Evolutionary conservation across 768 basidiomycete species (phyloP), one percentile per base, ranked within the genome.

Genomic region (Leucocoprinus birnbaumii): DNA sequence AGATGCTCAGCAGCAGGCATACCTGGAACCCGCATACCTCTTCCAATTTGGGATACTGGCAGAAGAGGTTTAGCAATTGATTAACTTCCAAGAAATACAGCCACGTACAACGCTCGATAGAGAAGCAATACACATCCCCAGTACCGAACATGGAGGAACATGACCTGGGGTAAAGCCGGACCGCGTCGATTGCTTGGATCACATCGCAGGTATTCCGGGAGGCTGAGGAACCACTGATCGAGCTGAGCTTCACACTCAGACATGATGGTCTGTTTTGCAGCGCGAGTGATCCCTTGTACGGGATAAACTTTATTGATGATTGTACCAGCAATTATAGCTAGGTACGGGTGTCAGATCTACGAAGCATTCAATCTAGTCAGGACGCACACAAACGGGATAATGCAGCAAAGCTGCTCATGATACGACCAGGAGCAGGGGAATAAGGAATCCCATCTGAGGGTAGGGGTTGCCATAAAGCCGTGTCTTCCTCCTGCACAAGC

Each of bases 71-170:
- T 35, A 13, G 56, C 54, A 24, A 51, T 22, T 3, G 16, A 4
- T 14, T 38, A 3, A 3, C 4, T 3, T 31, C 42, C 44, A 44
- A 43, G 6, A n/a, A 14, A 44, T 53, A 22, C 9, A 58, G 11
- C 35, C 35, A 25, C 89, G 77, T 67, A 91, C 89, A 90, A 92
- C 14, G 87, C 88, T 49, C 90, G 79, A 66, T 91, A 80, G 37
- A 91, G 74, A 35, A 92, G 71, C 11, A 92, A 73, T 3, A 91
- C 84, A 16, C 87, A 77, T 6, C 81, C 83, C 82, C 87, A 89
- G 65, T 92, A 91, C 58, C 87, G 77, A 53, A 89, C 76, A 60
- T 92, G 87, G 40, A 91, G 70, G 44, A 82, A 77, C 26, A 91
- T 66, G 22, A 91, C 76, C 51, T 85, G 82, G 1, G 89, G 85